Percentiles rank a stretch among this genome's conserved stretches.
Conservation (phyloP, 345 rosid genomes). For the Sisymbrium altissimum region DNA sequence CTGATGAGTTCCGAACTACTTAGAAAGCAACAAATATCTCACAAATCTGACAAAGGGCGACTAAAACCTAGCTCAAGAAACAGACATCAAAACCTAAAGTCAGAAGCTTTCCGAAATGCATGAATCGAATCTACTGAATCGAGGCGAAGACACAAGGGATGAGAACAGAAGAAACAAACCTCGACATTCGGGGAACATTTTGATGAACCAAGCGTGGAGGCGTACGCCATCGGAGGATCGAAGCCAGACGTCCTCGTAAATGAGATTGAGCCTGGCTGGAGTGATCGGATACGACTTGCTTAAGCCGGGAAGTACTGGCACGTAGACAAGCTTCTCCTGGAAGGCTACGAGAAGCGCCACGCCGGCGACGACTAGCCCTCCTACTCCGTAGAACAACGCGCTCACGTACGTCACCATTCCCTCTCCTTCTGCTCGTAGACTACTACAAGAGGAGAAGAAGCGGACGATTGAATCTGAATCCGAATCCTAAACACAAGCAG, state of each 20-base stretch:
- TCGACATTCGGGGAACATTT: constrained; percentile 69
- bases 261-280: constrained; percentile 75
- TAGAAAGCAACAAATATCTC: background rate
- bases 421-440: background rate
- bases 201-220: constrained; percentile 98
- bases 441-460: background rate
- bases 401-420: constrained; percentile 72
- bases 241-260: constrained; percentile 95
- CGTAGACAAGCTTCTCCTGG: constrained; percentile 94
- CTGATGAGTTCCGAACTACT: too few species aligned
- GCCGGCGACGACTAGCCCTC: constrained; percentile 83
- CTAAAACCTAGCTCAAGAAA: constrained; percentile 6
- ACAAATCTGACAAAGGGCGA: background rate
- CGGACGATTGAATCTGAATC: constrained; percentile 16
- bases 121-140: constrained; percentile 26
- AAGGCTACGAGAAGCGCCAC: constrained; percentile 90
- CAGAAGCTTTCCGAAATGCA: background rate
- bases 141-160: too few species aligned
- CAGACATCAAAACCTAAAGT: constrained; percentile 7
- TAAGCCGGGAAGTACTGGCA: constrained; percentile 91
- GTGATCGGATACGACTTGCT: constrained; percentile 80
- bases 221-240: constrained; percentile 85
- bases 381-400: constrained; percentile 78
- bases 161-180: constrained; percentile 39
- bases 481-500: background rate